Evolutionary conservation across 2,329 filamentous ascomycete species (phyloP), one percentile per base, ranked within the genome.

Genomic region (Exophiala sideris): DNA sequence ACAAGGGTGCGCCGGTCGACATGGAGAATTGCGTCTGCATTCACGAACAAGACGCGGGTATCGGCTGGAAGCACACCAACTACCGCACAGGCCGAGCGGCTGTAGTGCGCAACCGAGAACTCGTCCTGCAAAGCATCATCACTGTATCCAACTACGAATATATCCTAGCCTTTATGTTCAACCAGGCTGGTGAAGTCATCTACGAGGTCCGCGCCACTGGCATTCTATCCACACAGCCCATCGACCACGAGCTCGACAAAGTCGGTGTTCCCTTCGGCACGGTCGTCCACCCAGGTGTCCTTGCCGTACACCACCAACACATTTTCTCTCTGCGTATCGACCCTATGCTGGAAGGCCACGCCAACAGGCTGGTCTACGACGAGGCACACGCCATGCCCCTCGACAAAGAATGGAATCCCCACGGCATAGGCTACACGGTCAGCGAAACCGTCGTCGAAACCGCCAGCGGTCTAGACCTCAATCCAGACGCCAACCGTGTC

Each of bases 91-190:
- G 79, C 0, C 75, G 82, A 8, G 83, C 85, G 1, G 84, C 81
- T 0, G 77, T 87, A 3, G 79, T 80, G 14, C 79, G 85, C 16
- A 83, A 80, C 58, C 76, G 85, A 21, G 83, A 88, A 65, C 71
- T 88, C 3, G 84, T 88, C 1, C 66, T 88, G 5, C 85, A 88
- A 65, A 82, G 80, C 63, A 88, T 88, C 67, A 86, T 86, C 70
- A 88, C 84, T 0, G 82, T 88, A 3, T 78, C 83, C 9, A 88
- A 88, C 70, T 88, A 88, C 69, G 85, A 88, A 65, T 88, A 88
- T 65, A 86, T 88, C 62, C 76, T 88, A 35, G 84, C 84, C 2
- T 88, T 85, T 70, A 80, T 84, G 48, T 87, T 88, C 72, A 86
- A 87, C 67, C 85, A 88, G 66, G 84, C 84, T 2, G 85, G 82